A percentile compares a stretch with the other conserved stretches of the same genome.
These are phyloP conservation scores for Panus rudis DNA, from an alignment of 768 basidiomycete genomes.

Conservation along the genomic window DNA sequence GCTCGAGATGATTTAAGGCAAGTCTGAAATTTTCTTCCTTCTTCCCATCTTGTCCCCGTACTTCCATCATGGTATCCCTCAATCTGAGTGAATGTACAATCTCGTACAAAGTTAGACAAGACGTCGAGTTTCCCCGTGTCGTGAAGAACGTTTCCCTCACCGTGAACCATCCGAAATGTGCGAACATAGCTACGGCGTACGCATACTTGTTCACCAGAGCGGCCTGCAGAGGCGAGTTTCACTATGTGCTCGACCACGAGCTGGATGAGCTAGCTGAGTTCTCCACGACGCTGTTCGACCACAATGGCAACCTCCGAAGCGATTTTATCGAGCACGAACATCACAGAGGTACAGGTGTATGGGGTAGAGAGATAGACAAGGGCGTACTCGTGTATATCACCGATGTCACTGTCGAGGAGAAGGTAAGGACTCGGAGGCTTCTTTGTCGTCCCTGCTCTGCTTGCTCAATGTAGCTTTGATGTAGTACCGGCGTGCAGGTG, in stretches of 20 bases:
- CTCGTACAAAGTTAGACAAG: too few species aligned
- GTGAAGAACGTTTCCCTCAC: too few species aligned
- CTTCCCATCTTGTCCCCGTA: too few species aligned
- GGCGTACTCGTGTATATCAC: slow-evolving; percentile 24
- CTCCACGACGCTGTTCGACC: slow-evolving; percentile 24
- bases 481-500: slow-evolving; percentile 6
- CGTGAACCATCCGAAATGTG: too few species aligned
- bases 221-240: slow-evolving; percentile 1
- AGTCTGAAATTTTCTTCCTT: too few species aligned
- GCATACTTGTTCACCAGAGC: too few species aligned
- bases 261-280: slow-evolving; percentile 26
- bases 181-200: too few species aligned
- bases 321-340: slow-evolving; percentile 20
- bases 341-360: slow-evolving; percentile 27
- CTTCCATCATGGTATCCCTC: too few species aligned
- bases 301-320: slow-evolving; percentile 17
- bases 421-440: slow-evolving; percentile 9
- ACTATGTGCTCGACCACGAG: slow-evolving; percentile 22
- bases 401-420: slow-evolving; percentile 15
- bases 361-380: slow-evolving; percentile 24
- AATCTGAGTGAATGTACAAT: too few species aligned
- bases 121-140: too few species aligned
- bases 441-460: too few species aligned
- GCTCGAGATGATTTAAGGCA: too few species aligned
- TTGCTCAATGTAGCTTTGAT: neutral